Conservation (phyloP, 805 yeast species). For the Wickerhamomyces mucosus region DNA sequence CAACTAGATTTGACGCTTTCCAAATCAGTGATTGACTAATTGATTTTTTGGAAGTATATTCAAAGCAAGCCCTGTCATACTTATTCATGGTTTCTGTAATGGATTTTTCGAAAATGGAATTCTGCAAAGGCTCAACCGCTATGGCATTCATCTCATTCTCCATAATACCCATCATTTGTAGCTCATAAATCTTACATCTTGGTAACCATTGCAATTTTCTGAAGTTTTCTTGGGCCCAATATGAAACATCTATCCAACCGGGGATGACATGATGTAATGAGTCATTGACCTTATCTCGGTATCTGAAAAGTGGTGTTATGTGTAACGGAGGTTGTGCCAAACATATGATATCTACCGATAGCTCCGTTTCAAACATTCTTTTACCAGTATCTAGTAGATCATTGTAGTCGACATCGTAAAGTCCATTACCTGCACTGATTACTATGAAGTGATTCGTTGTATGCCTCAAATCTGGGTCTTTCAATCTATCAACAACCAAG, state of each 20-base stretch:
- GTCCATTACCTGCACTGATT: conserved; percentile 87
- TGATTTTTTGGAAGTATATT: conserved; percentile 6
- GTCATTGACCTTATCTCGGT: conserved; percentile 36
- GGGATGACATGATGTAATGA: conserved; percentile 72
- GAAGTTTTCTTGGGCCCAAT: conserved; percentile 51
- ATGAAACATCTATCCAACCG: conserved; percentile 91
- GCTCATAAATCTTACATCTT: conserved; percentile 83
- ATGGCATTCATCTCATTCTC: conserved; percentile 76
- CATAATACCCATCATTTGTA: conserved; percentile 98
- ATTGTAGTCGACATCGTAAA: conserved; percentile 84
- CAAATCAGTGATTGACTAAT: conserved; percentile 12
- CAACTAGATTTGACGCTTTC: conserved; percentile 15
- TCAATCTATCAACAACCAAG: conserved; percentile 64
- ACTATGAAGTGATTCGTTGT: conserved; percentile 86
- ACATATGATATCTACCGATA: conserved; percentile 83
- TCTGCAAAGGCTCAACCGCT: conserved; percentile 49
- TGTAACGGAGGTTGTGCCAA: conserved; percentile 88
- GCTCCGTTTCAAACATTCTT: conserved; percentile 66
- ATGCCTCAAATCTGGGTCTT: conserved; percentile 79
- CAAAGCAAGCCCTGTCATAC: conserved; percentile 55
- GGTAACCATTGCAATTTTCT: conserved; percentile 74
- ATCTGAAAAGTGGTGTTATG: conserved; percentile 81
- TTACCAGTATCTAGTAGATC: conserved; percentile 66
- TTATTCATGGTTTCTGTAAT: conserved; percentile 53
- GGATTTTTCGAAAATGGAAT: conserved; percentile 23